Conservation (phyloP, 2,329 filamentous ascomycete species). For the Colletotrichum sp. region DNA sequence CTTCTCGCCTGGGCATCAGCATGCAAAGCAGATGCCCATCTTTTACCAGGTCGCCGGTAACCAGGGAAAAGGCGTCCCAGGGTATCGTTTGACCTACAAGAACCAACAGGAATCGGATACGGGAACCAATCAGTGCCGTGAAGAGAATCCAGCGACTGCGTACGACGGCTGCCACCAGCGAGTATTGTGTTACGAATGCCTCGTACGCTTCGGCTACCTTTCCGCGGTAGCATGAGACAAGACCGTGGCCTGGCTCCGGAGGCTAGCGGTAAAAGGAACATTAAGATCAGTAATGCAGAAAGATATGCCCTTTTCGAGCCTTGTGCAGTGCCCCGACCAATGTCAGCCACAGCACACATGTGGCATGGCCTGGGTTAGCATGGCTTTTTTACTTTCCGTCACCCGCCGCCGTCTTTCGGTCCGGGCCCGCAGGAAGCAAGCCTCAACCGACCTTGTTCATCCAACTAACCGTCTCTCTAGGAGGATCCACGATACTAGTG, state of each 20-base stretch:
- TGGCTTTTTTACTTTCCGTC: not conserved
- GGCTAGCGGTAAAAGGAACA: not conserved
- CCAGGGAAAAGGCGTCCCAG: not conserved
- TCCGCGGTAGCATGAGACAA: not conserved
- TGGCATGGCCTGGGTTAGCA: not conserved
- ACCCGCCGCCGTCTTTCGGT: not conserved
- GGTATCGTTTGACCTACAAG: not conserved
- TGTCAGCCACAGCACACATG: conserved; percentile 4
- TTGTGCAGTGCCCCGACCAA: not conserved
- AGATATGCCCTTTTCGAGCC: not conserved
- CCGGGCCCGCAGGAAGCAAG: not conserved
- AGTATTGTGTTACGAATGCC: not conserved
- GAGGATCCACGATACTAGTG: not conserved
- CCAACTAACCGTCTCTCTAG: not conserved
- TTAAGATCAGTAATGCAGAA: not conserved
- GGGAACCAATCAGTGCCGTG: not conserved
- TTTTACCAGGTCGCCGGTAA: conserved; percentile 1
- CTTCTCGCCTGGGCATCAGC: not conserved
- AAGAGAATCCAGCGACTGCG: not conserved
- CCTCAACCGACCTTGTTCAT: not conserved
- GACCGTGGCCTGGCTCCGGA: not conserved
- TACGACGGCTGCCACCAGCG: not conserved
- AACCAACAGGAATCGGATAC: not conserved
- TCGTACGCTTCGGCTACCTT: not conserved
- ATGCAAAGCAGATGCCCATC: not conserved